phyloP scores from a whole-genome alignment of 768 basidiomycete genomes.

The Naganishia vaughanmartiniae region DNA sequence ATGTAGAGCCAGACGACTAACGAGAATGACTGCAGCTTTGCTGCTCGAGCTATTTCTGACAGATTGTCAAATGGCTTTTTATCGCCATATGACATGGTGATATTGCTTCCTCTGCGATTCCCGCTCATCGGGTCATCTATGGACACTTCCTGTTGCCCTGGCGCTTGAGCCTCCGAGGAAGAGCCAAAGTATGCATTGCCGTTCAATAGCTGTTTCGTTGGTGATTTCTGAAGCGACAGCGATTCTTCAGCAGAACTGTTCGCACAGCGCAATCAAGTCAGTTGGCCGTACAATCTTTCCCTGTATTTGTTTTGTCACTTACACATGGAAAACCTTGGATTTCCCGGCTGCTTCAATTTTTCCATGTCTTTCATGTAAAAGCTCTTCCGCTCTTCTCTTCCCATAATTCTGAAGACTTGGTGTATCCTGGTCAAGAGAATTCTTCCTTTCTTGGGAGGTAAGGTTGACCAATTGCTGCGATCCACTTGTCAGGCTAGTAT shows the following conservation, averaged over 20 bases:
- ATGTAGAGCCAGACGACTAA: background rate
- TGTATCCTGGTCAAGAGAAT: slow-evolving; percentile 3
- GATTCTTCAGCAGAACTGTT: slow-evolving; percentile 15
- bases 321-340: slow-evolving; percentile 20
- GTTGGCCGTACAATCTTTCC: no score
- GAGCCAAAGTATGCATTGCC: background rate
- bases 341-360: slow-evolving; percentile 15
- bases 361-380: slow-evolving; percentile 8
- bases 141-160: background rate
- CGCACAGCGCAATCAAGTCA: background rate
- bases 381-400: slow-evolving; percentile 17
- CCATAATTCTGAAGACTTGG: background rate
- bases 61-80: slow-evolving; percentile 19
- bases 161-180: background rate
- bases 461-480: background rate
- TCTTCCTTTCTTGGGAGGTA: background rate
- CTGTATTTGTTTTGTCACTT: background rate
- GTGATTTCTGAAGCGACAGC: slow-evolving; percentile 12
- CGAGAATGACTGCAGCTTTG: slow-evolving; percentile 16
- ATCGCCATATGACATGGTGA: slow-evolving; percentile 13
- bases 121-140: slow-evolving; percentile 14
- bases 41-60: slow-evolving; percentile 8
- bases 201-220: background rate
- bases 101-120: background rate
- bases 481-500: background rate